phyloP scores from a whole-genome alignment of 768 basidiomycete species.

The Tulasnella sp. region DNA sequence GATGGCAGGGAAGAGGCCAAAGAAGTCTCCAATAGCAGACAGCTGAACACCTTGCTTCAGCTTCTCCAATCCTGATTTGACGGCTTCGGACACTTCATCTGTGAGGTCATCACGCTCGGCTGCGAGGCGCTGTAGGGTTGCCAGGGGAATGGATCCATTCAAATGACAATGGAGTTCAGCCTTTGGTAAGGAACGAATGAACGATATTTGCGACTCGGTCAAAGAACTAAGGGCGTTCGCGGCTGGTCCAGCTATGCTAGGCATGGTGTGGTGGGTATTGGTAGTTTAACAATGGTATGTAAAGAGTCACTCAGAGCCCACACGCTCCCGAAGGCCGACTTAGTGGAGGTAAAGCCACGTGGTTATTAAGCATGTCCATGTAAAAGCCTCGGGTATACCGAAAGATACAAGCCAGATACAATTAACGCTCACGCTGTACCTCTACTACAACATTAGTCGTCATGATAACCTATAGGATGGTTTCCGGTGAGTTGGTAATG shows the following conservation, averaged over 20 bases:
- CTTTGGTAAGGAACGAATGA: constrained; percentile 64
- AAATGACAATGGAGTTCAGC: constrained; percentile 84
- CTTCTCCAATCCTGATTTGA: constrained; percentile 45
- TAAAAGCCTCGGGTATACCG: background rate
- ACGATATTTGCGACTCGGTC: constrained; percentile 47
- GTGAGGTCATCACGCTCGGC: constrained; percentile 34
- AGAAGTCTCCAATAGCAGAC: constrained; percentile 65
- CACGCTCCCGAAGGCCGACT: background rate
- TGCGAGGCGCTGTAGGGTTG: constrained; percentile 59
- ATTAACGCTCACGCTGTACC: constrained; percentile 36
- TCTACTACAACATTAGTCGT: constrained; percentile 74
- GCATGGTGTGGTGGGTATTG: background rate
- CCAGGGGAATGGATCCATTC: constrained; percentile 75
- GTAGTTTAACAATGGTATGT: background rate
- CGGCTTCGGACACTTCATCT: constrained; percentile 18
- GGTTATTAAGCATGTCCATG: background rate
- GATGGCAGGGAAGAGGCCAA: constrained; percentile 69
- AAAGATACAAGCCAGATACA: background rate
- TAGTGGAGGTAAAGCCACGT: background rate
- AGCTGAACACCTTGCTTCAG: constrained; percentile 45
- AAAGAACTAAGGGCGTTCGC: constrained; percentile 52
- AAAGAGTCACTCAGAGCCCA: background rate
- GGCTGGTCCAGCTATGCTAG: constrained; percentile 17
- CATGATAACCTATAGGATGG: constrained; percentile 52
- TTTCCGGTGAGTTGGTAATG: background rate